Conservation (phyloP, 2,329 filamentous ascomycete genomes). For the Zymoseptoria pseudotritici region DNA sequence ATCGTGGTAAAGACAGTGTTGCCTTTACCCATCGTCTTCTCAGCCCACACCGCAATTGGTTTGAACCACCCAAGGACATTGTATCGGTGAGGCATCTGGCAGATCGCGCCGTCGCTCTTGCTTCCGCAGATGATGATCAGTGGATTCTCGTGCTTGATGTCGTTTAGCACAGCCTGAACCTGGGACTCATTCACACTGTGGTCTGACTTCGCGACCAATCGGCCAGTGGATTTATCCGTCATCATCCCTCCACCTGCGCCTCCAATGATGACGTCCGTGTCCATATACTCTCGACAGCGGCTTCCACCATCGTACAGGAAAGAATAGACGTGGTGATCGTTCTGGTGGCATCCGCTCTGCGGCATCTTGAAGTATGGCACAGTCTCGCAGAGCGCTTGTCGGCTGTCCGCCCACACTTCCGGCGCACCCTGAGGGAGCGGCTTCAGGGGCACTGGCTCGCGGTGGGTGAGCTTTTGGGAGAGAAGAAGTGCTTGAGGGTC, state of each 20-base stretch:
- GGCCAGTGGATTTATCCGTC: constrained; percentile 38
- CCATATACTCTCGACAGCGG: constrained; percentile 48
- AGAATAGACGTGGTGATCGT: constrained; percentile 44
- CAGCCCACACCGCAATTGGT: constrained; percentile 61
- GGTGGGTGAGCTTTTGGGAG: constrained; percentile 20
- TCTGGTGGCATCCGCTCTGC: constrained; percentile 53
- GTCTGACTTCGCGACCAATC: constrained; percentile 42
- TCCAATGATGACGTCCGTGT: constrained; percentile 56
- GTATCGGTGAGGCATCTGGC: constrained; percentile 50
- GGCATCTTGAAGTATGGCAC: constrained; percentile 56
- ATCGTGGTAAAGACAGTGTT: constrained; percentile 33
- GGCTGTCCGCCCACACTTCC: constrained; percentile 49
- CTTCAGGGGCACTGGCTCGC: constrained; percentile 22
- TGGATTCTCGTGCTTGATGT: constrained; percentile 41
- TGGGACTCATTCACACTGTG: constrained; percentile 34
- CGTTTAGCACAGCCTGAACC: constrained; percentile 39
- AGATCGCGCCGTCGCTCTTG: constrained; percentile 42
- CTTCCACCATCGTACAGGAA: constrained; percentile 55
- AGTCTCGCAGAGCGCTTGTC: constrained; percentile 57
- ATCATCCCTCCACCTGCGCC: constrained; percentile 50
- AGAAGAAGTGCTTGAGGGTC: constrained; percentile 14
- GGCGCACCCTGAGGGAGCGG: constrained; percentile 35
- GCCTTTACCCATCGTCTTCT: constrained; percentile 40
- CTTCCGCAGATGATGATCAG: constrained; percentile 47
- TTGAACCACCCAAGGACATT: constrained; percentile 63